Evolutionary conservation across 768 basidiomycete genomes (phyloP), one percentile per base, ranked within the genome.

Genomic region (Boletus edulis): DNA sequence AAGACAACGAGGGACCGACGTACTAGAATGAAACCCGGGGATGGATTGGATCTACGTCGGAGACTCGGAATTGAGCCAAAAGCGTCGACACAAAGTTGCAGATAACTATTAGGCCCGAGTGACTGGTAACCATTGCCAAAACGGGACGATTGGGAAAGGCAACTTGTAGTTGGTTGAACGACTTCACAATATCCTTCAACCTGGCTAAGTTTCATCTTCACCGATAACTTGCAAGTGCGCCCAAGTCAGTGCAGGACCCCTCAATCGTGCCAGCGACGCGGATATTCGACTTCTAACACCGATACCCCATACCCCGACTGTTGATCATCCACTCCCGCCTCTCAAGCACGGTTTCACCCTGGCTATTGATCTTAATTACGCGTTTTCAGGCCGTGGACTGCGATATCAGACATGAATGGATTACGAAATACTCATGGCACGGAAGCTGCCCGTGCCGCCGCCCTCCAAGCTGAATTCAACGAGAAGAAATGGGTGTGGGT

Each of bases 401-500:
- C 49, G 51, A 54, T 48, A 51, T 54, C 51, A 38, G 51, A 52
- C 35, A 85, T 85, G 83, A 78, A 78, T 59, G 73, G 72, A 51
- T 74, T 77, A 57, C 73, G 77, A 41, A 74, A 69, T 46, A 79
- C 83, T 40, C 80, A 78, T 55, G 79, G 75, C 57, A 79, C 78
- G 44, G 93, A 94, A 70, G 87, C 87, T 39, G 89, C 93, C 9
- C 78, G 87, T 51, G 87, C 85, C 17, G 92, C 93, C 20, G 94
- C 92, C 18, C 82, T 87, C n/a, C 91, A 94, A 68, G 92, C 93
- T 11, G 93, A 95, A 72, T 96, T 94, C 73, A 95, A 94, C 69
- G 93, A 94, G 80, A 97, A 95, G 87, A 91, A 87, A 76, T 96
- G 95, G 91, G 94, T 98, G 7, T 98, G 96, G 96, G 89, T 95